Evolutionary conservation across 129 eudicot genomes (phyloP).

Genomic region (Tagetes patula): DNA sequence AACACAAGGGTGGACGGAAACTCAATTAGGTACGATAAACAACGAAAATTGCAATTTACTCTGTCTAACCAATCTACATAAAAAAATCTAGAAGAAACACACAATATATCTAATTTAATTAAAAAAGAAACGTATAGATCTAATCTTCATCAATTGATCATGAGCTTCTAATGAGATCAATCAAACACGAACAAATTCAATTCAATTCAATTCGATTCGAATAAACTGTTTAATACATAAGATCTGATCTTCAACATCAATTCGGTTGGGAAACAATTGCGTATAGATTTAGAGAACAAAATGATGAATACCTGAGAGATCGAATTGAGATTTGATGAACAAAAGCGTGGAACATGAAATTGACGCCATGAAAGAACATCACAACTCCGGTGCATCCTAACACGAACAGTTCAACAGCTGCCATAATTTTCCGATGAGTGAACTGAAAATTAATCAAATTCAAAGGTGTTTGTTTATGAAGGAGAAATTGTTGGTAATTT

Average conservation of each 20-base stretch:
- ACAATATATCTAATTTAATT: neutral
- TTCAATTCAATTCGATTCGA: neutral
- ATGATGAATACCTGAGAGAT: slow-evolving; percentile 46
- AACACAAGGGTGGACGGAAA: too few relatives aligned
- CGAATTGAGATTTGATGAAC: slow-evolving; percentile 49
- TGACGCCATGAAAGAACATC: slow-evolving; percentile 66
- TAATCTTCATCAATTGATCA: slow-evolving; percentile 5
- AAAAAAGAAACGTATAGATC: neutral
- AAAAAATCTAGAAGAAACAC: neutral
- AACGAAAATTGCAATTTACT: too few relatives aligned
- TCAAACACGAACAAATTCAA: too few relatives aligned
- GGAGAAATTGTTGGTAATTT: too few relatives aligned
- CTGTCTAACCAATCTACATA: neutral
- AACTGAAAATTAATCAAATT: too few relatives aligned
- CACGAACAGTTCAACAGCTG: slow-evolving; percentile 49
- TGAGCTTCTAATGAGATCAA: neutral
- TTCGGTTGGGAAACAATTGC: neutral
- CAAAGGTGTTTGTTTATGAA: too few relatives aligned
- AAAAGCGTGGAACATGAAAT: slow-evolving; percentile 67
- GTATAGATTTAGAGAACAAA: neutral
- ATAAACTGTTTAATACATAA: too few relatives aligned
- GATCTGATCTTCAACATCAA: neutral
- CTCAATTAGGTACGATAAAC: too few relatives aligned
- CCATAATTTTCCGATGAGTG: slow-evolving; percentile 12
- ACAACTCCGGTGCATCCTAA: slow-evolving; percentile 67